phyloP scores from a whole-genome alignment of 225 moss, liverwort and hornwort genomes.

The Thuidium tamariscinum region DNA sequence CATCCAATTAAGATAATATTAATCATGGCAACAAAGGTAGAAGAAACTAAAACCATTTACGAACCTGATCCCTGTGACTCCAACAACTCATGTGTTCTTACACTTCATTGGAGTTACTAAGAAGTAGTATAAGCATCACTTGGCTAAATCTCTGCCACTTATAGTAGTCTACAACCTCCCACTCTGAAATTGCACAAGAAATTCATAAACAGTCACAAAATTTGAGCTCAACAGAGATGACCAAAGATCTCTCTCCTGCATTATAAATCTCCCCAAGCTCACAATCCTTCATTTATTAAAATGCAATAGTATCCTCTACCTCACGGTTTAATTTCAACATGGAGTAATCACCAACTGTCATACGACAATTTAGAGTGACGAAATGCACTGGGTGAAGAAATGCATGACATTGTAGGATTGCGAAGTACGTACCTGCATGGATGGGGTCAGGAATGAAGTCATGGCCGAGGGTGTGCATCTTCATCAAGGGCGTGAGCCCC shows the following conservation, averaged over 20 bases:
- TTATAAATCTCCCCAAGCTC: too few relatives aligned
- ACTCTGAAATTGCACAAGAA: background rate
- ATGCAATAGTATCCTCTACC: background rate
- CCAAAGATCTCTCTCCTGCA: background rate
- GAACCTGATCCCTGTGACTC: too few relatives aligned
- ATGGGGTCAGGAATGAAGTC: constrained; percentile 45
- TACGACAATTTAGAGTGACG: background rate
- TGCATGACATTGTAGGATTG: background rate
- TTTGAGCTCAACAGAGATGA: background rate
- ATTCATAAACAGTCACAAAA: background rate
- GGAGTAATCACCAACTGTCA: background rate
- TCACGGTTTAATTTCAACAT: background rate
- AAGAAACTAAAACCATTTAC: background rate
- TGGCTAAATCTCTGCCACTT: background rate
- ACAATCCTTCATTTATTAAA: background rate
- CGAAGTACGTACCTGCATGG: constrained; percentile 14
- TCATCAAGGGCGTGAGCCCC: constrained; percentile 39
- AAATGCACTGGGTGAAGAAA: background rate
- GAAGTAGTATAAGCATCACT: background rate
- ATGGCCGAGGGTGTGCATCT: constrained; percentile 50
- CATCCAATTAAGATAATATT: background rate
- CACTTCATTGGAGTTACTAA: background rate
- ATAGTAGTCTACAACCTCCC: background rate
- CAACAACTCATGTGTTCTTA: background rate
- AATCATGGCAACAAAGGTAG: background rate